A percentile compares a stretch with the other conserved stretches of the same genome.
These are phyloP conservation scores for Nemania sp. DNA, from an alignment of 2,329 filamentous ascomycete genomes.

Conservation along the genomic window DNA sequence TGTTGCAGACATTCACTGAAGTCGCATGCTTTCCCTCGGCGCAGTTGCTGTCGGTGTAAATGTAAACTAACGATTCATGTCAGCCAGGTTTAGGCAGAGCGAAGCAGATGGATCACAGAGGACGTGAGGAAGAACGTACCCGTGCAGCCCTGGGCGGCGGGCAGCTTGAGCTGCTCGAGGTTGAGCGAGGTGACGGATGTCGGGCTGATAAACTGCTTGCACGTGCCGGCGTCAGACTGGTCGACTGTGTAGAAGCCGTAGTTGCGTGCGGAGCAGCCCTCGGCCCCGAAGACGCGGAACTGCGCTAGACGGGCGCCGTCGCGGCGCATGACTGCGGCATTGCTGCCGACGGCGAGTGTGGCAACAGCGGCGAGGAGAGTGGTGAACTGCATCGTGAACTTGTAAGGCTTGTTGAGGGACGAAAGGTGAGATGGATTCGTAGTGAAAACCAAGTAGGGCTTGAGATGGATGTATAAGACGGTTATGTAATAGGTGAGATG, in stretches of 20 bases:
- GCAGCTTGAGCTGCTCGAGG: constrained; percentile 26
- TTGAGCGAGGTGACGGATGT: constrained; percentile 26
- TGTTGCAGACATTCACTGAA: constrained; percentile 14
- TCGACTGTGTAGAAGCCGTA: constrained; percentile 38
- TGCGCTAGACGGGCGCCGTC: constrained; percentile 36
- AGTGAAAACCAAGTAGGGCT: background rate
- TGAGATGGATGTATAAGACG: too few relatives aligned
- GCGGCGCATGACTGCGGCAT: constrained; percentile 29
- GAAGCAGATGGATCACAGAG: background rate
- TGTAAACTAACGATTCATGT: constrained; percentile 20
- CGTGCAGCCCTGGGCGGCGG: constrained; percentile 32
- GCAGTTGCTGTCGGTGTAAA: constrained; percentile 29
- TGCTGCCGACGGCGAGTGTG: constrained; percentile 31
- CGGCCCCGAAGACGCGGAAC: constrained; percentile 36
- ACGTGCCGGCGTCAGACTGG: constrained; percentile 28
- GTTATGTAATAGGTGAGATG: constrained; percentile 1
- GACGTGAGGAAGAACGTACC: constrained; percentile 26
- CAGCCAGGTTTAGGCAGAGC: background rate
- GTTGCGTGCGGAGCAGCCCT: constrained; percentile 34
- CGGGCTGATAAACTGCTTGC: constrained; percentile 55
- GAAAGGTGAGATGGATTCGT: background rate
- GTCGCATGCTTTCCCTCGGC: constrained; percentile 1
- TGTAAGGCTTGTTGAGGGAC: too few relatives aligned
- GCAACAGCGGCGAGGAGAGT: constrained; percentile 30
- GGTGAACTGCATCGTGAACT: constrained; percentile 38